Evolutionary conservation across 345 rosid genomes (phyloP).

Genomic region (Linum usitatissimum): DNA sequence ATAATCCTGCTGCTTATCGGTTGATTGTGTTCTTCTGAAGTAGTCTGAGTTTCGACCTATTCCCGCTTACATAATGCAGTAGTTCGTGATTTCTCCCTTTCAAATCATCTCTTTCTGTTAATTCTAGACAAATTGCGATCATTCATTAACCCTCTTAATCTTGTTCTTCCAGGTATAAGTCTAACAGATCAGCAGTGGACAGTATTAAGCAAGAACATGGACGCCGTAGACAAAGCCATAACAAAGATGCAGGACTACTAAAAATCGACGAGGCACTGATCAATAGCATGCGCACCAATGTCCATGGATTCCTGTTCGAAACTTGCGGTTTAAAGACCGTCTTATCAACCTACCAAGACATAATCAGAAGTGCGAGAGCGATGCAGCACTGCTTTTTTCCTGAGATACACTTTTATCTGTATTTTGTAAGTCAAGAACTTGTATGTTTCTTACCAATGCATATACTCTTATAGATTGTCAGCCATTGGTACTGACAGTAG

Average conservation of each 20-base stretch:
- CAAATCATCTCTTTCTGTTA: neutral
- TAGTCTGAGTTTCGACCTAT: neutral
- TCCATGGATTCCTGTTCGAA: neutral
- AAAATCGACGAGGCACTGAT: neutral
- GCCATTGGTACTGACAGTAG: too few relatives aligned
- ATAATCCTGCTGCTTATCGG: neutral
- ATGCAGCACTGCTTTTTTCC: too few relatives aligned
- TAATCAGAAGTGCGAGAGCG: too few relatives aligned
- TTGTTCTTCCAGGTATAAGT: conserved; percentile 54
- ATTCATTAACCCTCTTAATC: neutral
- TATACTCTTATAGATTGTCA: too few relatives aligned
- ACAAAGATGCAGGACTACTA: conserved; percentile 42
- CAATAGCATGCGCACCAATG: neutral
- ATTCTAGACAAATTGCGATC: neutral
- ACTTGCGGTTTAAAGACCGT: too few relatives aligned
- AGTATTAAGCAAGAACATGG: conserved; percentile 40
- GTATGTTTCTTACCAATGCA: too few relatives aligned
- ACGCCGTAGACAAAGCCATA: conserved; percentile 64
- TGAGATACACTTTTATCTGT: too few relatives aligned
- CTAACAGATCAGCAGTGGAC: conserved; percentile 85
- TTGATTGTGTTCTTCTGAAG: neutral
- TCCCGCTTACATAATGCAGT: too few relatives aligned
- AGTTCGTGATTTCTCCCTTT: neutral
- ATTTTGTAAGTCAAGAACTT: too few relatives aligned
- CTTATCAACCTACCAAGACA: too few relatives aligned